These are phyloP conservation scores for Clarkia xantiana DNA, from an alignment of 345 rosid genomes.

Conservation along the genomic window DNA sequence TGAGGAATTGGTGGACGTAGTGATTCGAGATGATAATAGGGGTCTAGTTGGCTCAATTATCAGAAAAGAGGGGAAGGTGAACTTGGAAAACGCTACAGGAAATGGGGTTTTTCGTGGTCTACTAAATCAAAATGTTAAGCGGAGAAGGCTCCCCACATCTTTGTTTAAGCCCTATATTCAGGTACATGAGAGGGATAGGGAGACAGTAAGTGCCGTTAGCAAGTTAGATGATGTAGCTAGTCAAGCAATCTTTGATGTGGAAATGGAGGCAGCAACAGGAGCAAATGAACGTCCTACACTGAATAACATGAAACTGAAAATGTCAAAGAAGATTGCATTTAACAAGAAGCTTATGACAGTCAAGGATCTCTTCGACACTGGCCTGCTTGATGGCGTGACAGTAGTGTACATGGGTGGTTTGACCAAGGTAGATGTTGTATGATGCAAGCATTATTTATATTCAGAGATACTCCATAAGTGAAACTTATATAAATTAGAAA, in stretches of 20 bases:
- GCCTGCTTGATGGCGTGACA: constrained; percentile 71
- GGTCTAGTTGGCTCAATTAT: background rate
- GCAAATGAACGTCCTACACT: constrained; percentile 29
- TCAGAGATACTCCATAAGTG: too few species aligned
- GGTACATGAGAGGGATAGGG: constrained; percentile 3
- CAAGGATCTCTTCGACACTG: constrained; percentile 83
- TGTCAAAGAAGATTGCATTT: constrained; percentile 36
- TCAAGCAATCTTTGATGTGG: constrained; percentile 20
- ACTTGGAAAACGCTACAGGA: background rate
- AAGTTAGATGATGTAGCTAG: constrained; percentile 17
- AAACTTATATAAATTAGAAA: too few species aligned
- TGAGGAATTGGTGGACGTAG: constrained; percentile 14
- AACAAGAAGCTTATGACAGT: constrained; percentile 62
- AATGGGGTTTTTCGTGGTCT: constrained; percentile 8
- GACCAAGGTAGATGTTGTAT: constrained; percentile 36
- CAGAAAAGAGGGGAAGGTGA: background rate
- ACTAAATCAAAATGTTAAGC: background rate
- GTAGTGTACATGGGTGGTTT: constrained; percentile 79
- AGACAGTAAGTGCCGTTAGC: constrained; percentile 17
- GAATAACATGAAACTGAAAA: constrained; percentile 37
- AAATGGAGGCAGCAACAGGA: constrained; percentile 37
- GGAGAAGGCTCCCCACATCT: constrained; percentile 18
- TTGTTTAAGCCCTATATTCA: constrained; percentile 1
- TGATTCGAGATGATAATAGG: constrained; percentile 7
- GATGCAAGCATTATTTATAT: background rate